Evolutionary conservation across 805 yeast species (phyloP), one percentile per base, ranked within the genome.

Genomic region (Metschnikowia koreensis): DNA sequence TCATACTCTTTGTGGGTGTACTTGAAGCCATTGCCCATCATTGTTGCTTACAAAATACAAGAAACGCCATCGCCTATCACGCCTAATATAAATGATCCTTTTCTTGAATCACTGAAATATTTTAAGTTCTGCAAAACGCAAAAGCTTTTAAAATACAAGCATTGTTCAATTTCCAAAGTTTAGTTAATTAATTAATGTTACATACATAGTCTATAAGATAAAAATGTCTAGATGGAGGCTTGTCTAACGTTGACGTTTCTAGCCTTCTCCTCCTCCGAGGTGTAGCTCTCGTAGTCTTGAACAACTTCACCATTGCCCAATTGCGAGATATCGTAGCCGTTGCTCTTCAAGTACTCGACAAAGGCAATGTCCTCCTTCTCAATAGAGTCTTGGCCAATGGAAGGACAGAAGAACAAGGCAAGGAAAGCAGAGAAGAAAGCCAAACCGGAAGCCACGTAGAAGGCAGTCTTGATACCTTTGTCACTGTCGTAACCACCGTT

Each of bases 371-470:
- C 97, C 73, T 92, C 97, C 54, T 80, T 76, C 59, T 81, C 80
- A 70, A 91, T 83, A 26, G 94, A 86, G 60, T 84, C 87, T 70
- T 91, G 97, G 64, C 87, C 92, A 46, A 92, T 83, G 22, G 86
- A 73, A 36, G 97, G 97, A 55, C 88, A 74, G 63, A 81, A 81
- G 69, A 90, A 84, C 38, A 88, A 62, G 6, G 90, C 86, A 46
- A 89, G 66, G 33, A 81, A 41, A 1, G 87, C 96, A 11, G 94
- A 80, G 60, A 90, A 76, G 40, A 87, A 62, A 66, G 96, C 89
- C 56, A 92, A 74, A 0, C 89, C 77, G 2, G 96, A 82, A 12
- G 96, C 85, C 49, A 91, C 81, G 77, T 84, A 91, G 69, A 91
- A 89, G 47, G 96, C 92, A 48, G 86, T 86, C 67, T 82, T 82